phyloP scores from a whole-genome alignment of 2,329 filamentous ascomycete genomes.

The Talaromyces sp. region DNA sequence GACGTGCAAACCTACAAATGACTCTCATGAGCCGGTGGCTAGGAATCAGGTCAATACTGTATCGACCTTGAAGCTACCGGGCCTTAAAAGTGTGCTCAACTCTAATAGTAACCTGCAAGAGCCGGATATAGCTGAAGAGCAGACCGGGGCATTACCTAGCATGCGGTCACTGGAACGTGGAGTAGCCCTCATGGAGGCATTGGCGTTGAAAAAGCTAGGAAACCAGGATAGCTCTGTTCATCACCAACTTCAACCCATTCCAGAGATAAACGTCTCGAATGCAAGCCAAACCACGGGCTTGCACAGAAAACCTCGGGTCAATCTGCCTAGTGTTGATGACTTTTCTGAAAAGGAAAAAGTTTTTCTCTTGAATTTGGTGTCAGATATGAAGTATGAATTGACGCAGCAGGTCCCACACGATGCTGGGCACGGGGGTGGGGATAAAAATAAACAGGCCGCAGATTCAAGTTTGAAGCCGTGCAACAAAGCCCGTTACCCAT shows the following conservation, averaged over 20 bases:
- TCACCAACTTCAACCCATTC: background rate
- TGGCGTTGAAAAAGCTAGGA: background rate
- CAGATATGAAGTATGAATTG: background rate
- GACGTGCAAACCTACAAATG: background rate
- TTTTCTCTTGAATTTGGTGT: background rate
- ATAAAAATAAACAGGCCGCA: background rate
- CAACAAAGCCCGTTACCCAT: background rate
- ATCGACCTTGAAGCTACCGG: background rate
- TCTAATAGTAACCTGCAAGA: background rate
- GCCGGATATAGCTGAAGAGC: conserved; percentile 13
- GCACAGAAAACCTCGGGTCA: background rate
- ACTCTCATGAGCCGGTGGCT: background rate
- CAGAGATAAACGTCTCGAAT: background rate
- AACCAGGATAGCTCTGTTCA: background rate
- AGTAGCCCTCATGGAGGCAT: background rate
- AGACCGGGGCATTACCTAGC: background rate
- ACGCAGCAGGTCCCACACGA: background rate
- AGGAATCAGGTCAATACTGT: background rate
- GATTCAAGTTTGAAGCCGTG: background rate
- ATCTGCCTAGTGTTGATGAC: background rate
- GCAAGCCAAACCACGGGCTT: background rate
- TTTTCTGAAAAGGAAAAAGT: background rate
- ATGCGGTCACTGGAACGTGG: conserved; percentile 1
- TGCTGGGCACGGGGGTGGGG: too few species aligned
- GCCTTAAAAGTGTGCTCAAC: background rate